These are phyloP conservation scores for Hortaea werneckii DNA, from an alignment of 2,329 filamentous ascomycete species.

Conservation along the genomic window DNA sequence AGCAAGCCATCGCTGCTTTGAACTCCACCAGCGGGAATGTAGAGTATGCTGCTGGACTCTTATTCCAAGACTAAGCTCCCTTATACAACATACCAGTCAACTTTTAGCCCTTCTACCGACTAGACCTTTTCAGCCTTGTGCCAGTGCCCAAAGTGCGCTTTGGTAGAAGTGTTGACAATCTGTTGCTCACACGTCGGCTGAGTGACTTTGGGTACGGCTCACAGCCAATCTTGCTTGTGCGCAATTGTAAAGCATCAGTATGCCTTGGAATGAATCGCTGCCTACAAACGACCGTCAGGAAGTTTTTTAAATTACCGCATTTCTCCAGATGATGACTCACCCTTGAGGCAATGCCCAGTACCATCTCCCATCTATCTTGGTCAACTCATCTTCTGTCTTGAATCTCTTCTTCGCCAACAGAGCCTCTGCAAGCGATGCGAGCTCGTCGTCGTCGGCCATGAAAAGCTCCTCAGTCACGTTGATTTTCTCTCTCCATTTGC, in stretches of 20 bases:
- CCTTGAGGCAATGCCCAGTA: neutral
- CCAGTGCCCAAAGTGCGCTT: neutral
- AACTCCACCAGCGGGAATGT: slow-evolving; percentile 41
- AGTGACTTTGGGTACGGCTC: neutral
- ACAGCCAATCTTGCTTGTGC: too few species aligned
- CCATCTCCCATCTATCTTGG: slow-evolving; percentile 1
- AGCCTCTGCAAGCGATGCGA: slow-evolving; percentile 1
- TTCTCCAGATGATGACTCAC: neutral
- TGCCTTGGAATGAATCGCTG: neutral
- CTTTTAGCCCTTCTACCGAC: neutral
- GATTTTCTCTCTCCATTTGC: neutral
- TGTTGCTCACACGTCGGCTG: neutral
- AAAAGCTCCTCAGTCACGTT: slow-evolving; percentile 2
- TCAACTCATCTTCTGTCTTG: neutral
- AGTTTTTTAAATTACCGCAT: too few species aligned
- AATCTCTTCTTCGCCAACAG: neutral
- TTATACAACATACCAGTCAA: too few species aligned
- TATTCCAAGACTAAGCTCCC: slow-evolving; percentile 31
- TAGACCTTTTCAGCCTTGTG: neutral
- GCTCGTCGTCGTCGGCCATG: neutral
- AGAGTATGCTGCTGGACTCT: slow-evolving; percentile 38
- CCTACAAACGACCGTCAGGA: neutral
- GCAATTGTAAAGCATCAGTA: neutral
- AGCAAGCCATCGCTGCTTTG: slow-evolving; percentile 38
- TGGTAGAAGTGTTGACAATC: neutral